These are phyloP conservation scores for Suillus paluster DNA, from an alignment of 768 basidiomycete genomes.

Conservation along the genomic window DNA sequence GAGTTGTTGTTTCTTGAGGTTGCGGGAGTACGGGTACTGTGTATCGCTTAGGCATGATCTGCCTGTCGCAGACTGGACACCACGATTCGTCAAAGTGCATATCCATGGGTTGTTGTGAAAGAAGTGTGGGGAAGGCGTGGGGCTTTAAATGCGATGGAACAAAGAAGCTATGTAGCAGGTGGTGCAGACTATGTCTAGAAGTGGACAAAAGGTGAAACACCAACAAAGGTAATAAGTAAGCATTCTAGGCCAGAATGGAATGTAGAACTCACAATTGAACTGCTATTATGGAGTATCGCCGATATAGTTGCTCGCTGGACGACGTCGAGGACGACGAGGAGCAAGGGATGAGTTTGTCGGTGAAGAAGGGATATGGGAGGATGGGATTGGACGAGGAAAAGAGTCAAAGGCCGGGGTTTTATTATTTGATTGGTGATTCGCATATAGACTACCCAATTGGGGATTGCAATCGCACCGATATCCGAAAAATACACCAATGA, in stretches of 20 bases:
- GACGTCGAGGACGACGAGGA: not conserved
- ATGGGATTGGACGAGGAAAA: slow-evolving; percentile 29
- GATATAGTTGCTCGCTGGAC: too few species aligned
- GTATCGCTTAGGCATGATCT: slow-evolving; percentile 79
- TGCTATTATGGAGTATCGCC: too few species aligned
- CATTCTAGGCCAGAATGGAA: slow-evolving; percentile 15
- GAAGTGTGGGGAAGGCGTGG: slow-evolving; percentile 19
- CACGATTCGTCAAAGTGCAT: slow-evolving; percentile 67
- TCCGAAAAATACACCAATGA: slow-evolving; percentile 27
- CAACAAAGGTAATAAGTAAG: slow-evolving; percentile 9
- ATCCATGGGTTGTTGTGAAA: slow-evolving; percentile 25
- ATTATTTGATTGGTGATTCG: slow-evolving; percentile 44
- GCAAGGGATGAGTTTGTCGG: too few species aligned
- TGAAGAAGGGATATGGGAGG: slow-evolving; percentile 26
- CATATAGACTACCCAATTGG: slow-evolving; percentile 27
- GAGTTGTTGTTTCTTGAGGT: slow-evolving; percentile 19
- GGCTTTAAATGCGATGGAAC: slow-evolving; percentile 5
- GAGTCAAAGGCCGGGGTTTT: slow-evolving; percentile 35
- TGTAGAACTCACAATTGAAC: slow-evolving; percentile 16
- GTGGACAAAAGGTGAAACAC: slow-evolving; percentile 23
- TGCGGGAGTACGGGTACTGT: slow-evolving; percentile 49
- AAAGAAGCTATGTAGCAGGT: slow-evolving; percentile 11
- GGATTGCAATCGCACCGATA: slow-evolving; percentile 29
- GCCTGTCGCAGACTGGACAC: slow-evolving; percentile 81
- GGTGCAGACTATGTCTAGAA: slow-evolving; percentile 4